Conservation (phyloP, 768 basidiomycete species). For the Imleria badia region DNA sequence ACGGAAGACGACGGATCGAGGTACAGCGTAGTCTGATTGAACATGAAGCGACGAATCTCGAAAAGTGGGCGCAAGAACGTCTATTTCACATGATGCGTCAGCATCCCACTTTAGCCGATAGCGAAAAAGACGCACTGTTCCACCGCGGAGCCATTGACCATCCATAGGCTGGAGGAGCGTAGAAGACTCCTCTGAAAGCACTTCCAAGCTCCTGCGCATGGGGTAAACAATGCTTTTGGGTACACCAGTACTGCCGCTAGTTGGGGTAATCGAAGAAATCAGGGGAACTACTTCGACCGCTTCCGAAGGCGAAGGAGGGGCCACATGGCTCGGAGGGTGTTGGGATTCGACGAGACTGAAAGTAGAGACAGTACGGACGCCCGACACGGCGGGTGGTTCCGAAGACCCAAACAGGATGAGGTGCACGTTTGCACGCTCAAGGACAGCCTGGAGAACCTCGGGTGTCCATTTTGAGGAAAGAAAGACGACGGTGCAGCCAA, state of each 20-base stretch:
- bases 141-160: conserved; percentile 34
- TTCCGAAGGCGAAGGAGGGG: conserved; percentile 19
- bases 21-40: conserved; percentile 32
- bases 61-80: conserved; percentile 33
- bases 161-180: conserved; percentile 27
- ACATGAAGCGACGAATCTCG: conserved; percentile 34
- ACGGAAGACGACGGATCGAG: conserved; percentile 30
- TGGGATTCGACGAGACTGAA: conserved; percentile 11
- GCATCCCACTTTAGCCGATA: neutral
- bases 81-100: conserved; percentile 9
- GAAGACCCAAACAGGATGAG: conserved; percentile 23
- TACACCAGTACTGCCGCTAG: conserved; percentile 32
- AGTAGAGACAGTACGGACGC: conserved; percentile 19
- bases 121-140: conserved; percentile 22
- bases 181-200: conserved; percentile 30
- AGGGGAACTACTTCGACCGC: conserved; percentile 21
- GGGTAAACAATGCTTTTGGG: conserved; percentile 34
- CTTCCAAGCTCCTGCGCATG: conserved; percentile 26
- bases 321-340: conserved; percentile 5
- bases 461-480: conserved; percentile 32
- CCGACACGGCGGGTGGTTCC: conserved; percentile 11
- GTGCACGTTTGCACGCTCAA: conserved; percentile 21
- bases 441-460: conserved; percentile 26
- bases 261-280: conserved; percentile 28
- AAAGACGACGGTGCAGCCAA: conserved; percentile 26